Base-by-base conservation (phyloP, 306 rosid genomes). In the Ormosia emarginata region DNA sequence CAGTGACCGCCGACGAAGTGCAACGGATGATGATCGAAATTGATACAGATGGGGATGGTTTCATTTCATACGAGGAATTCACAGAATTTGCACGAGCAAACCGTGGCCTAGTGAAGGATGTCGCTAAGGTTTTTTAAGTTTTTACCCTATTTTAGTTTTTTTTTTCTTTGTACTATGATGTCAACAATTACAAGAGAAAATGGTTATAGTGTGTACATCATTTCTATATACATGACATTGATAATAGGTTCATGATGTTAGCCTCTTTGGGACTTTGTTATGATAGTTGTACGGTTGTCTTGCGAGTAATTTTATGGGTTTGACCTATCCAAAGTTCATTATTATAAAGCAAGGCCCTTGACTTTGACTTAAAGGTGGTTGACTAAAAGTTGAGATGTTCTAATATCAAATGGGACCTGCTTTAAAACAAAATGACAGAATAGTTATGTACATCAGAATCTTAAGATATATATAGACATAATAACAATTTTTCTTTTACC, bases 21-120 rank as follows among this genome's bases (percentile, higher is more conserved):
- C 64, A 78, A n/a, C 71, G 81, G 44, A 94, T 94, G 98, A 94
- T 94, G 98, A 80, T 79, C 0, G 94, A 94, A 85, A 87, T 92
- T 43, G 98, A 94, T 52, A 88, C 87, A 0, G 92, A 94, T 17
- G 85, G 89, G 0, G 95, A 94, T 3, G 98, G 94, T 2, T 88
- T 67, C 85, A 94, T 94, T 83, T 92, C 98, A 0, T 77, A 74
- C 0, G 74, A 94, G 8, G 98, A 94, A 57, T 94, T 88, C 79
- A 49, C 87, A 0, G 80, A 62, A 2, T 94, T 94, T 8, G 95
- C 97, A 0, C 24, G 32, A 4, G 93, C 91, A 29, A 94, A 94
- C 78, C 85, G 85, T 56, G 95, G 93, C 44, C 81, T 92, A 69
- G 71, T 94, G 15, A 92, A 63, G 82, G 94, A 94, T 71, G 87